Conservation (phyloP, 2,329 filamentous ascomycete species). For the Pseudogymnoascus verrucosus region DNA sequence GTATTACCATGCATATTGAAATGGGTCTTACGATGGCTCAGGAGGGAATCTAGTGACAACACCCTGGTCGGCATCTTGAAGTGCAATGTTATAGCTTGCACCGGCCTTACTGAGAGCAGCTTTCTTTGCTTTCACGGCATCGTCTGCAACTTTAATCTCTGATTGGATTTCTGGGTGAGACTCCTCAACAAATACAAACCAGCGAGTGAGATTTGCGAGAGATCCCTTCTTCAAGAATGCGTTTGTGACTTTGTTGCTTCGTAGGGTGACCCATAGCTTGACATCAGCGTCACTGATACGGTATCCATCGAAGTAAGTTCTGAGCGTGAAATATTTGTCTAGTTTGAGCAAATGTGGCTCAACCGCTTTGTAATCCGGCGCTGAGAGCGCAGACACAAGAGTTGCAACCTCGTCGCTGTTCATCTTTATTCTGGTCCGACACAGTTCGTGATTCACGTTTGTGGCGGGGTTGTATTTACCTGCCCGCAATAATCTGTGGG, state of each 20-base stretch:
- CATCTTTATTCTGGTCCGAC: conserved; percentile 34
- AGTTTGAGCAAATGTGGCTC: conserved; percentile 68
- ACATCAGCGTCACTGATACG: conserved; percentile 67
- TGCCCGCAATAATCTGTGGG: conserved; percentile 8
- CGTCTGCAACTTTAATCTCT: conserved; percentile 62
- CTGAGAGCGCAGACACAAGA: conserved; percentile 43
- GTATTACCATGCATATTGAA: conserved; percentile 9
- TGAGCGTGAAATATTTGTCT: conserved; percentile 79
- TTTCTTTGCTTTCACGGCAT: conserved; percentile 61
- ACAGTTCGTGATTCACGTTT: conserved; percentile 2
- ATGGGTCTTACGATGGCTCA: conserved; percentile 66
- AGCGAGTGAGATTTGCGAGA: conserved; percentile 70
- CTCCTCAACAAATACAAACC: conserved; percentile 82
- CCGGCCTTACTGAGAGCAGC: conserved; percentile 64
- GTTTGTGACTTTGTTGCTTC: conserved; percentile 75
- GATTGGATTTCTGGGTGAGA: conserved; percentile 67
- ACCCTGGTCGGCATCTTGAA: conserved; percentile 77
- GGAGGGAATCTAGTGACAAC: conserved; percentile 90
- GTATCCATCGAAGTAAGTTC: conserved; percentile 81
- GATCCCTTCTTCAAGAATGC: conserved; percentile 72
- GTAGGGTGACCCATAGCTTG: conserved; percentile 74
- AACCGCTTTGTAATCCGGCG: conserved; percentile 72
- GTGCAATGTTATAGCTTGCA: conserved; percentile 80
- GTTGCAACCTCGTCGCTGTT: conserved; percentile 48
- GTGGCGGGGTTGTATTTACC: conserved; percentile 7